Evolutionary conservation across 2,329 filamentous ascomycete species (phyloP).

Genomic region (Neoscytalidium dimidiatum): DNA sequence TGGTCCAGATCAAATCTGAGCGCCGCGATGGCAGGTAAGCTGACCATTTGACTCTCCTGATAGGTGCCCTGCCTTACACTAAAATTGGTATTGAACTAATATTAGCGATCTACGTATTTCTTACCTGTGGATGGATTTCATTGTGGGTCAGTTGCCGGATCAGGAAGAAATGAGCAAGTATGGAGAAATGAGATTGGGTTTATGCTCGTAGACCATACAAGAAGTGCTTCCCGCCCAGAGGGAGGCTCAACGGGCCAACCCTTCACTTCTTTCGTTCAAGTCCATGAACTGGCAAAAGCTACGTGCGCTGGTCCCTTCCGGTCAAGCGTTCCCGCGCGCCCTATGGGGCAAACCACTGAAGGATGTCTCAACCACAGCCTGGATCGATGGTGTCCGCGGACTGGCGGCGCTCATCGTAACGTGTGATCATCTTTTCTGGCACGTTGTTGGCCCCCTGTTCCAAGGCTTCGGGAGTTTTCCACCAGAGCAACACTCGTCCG

Average conservation of each 20-base stretch:
- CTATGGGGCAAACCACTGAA: not conserved
- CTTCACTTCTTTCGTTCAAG: not conserved
- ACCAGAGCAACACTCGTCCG: not conserved
- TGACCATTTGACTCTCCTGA: too few relatives aligned
- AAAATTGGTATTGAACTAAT: too few relatives aligned
- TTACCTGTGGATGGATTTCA: too few relatives aligned
- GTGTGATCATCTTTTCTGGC: not conserved
- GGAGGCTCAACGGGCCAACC: not conserved
- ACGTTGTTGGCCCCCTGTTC: not conserved
- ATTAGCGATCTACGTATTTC: too few relatives aligned
- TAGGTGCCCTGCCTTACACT: too few relatives aligned
- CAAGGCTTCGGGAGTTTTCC: slow-evolving; percentile 5
- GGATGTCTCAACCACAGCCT: not conserved
- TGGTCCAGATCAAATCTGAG: too few relatives aligned
- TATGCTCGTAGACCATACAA: not conserved
- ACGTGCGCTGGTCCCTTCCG: not conserved
- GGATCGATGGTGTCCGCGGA: not conserved
- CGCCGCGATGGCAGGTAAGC: too few relatives aligned
- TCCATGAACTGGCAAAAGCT: not conserved
- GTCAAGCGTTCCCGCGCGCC: not conserved
- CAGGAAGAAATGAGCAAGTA: too few relatives aligned
- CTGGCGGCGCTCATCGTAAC: not conserved
- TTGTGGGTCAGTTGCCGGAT: too few relatives aligned
- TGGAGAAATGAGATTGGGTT: too few relatives aligned
- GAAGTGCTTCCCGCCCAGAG: not conserved